Conservation (phyloP, 75 land plant species). For the Pinus taeda region DNA sequence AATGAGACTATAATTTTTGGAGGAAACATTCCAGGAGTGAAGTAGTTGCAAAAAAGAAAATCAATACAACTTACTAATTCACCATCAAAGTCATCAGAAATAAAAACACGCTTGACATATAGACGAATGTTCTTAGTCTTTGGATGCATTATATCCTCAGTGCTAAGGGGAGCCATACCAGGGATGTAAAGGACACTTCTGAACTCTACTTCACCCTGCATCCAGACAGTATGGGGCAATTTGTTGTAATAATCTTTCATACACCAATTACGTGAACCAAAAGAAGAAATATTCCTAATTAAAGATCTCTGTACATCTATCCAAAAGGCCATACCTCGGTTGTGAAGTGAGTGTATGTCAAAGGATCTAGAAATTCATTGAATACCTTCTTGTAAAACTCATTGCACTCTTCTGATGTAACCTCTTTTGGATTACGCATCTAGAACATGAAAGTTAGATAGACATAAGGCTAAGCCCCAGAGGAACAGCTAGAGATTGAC, state of each 20-base stretch:
- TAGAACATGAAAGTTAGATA: conserved; percentile 15
- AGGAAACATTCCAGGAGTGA: background rate
- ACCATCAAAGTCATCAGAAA: conserved; percentile 97
- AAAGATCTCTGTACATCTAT: background rate
- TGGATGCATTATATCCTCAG: conserved; percentile 73
- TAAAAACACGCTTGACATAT: conserved; percentile 95
- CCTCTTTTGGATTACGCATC: conserved; percentile 86
- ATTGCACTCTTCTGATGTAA: conserved; percentile 74
- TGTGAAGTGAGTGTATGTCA: conserved; percentile 81
- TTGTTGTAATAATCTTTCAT: background rate
- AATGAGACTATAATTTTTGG: background rate
- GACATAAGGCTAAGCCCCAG: conserved; percentile 4
- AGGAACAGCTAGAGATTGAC: background rate
- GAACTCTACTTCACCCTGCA: conserved; percentile 98
- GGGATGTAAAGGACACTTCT: conserved; percentile 89
- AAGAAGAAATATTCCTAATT: background rate
- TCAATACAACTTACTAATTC: conserved; percentile 67
- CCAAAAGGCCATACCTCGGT: conserved; percentile 64
- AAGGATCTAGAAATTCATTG: conserved; percentile 89
- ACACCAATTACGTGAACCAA: background rate
- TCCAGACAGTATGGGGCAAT: background rate
- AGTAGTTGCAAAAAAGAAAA: background rate
- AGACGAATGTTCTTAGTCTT: conserved; percentile 91
- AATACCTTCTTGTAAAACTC: conserved; percentile 91
- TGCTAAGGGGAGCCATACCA: conserved; percentile 97